Conservation (phyloP, 495 filamentous ascomycete species). For the Viridothelium virens region DNA sequence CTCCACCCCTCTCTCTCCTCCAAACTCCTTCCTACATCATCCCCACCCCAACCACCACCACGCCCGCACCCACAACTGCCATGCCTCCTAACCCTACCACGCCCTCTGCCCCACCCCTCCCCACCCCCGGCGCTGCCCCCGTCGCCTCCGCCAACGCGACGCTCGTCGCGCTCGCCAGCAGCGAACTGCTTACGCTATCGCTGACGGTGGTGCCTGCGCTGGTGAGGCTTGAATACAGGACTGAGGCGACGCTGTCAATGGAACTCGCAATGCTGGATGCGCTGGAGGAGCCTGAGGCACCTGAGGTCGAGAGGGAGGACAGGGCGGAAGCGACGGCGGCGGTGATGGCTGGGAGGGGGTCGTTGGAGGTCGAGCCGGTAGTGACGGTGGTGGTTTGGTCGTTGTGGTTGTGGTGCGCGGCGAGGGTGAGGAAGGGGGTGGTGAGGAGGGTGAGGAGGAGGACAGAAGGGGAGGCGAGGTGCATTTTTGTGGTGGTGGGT, state of each 20-base stretch:
- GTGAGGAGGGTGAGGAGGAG: background rate
- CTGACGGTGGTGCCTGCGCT: background rate
- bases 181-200: background rate
- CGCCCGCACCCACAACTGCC: background rate
- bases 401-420: background rate
- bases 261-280: background rate
- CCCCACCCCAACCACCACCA: background rate
- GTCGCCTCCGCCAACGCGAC: background rate
- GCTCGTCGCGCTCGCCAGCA: background rate
- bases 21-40: background rate
- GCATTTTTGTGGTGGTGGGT: too few species aligned
- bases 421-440: background rate
- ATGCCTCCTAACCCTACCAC: background rate
- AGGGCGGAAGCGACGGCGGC: background rate
- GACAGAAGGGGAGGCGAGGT: too few species aligned
- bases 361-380: background rate
- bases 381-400: conserved; percentile 3
- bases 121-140: background rate
- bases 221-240: background rate
- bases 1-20: too few species aligned
- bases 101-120: background rate
- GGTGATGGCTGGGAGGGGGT: background rate
- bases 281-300: background rate
- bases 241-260: background rate
- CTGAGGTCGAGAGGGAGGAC: background rate